Evolutionary conservation across 2,329 filamentous ascomycete genomes (phyloP), one percentile per base, ranked within the genome.

Genomic region (Colletotrichum orbiculare): DNA sequence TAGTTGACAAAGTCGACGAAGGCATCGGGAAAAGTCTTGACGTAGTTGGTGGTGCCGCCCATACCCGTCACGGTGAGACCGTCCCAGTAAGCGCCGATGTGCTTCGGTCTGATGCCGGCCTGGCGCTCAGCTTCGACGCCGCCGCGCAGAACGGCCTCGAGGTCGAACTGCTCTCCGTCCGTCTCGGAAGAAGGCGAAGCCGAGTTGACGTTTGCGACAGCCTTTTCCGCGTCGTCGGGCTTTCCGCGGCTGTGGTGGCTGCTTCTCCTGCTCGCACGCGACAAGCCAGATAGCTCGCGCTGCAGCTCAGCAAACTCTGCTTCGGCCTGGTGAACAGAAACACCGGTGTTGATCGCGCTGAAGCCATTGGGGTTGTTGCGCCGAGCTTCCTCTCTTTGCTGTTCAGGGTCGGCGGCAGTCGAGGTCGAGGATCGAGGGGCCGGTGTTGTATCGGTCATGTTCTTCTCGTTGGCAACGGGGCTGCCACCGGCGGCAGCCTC

Each of bases 21-120:
- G 1, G 91, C 91, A 74, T 94, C 88, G 0, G 92, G 92, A 70
- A 96, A 95, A 0, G 92, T 95, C 74, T 83, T 74, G 41, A 89
- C 87, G 67, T 88, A 91, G 74, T 93, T 94, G 70, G 90, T 88
- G 57, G 87, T 84, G 38, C 92, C 91, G 33, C 91, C 91, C 68
- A 90, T 86, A 12, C 93, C 93, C 74, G 87, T 89, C 43, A 96
- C 92, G 0, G 91, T 92, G 53, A 96, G 79, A 15, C 85, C 83
- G 58, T 96, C 87, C 92, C 92, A 96, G 67, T 91, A 86, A 1
- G 93, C 91, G 37, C 92, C 91, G 65, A 94, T 91, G 70, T 91
- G 88, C 81, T 96, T 96, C 6, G 89, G 84, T 66, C 89, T 89
- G 76, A 96, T 96, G 1, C 93, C 93, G 6, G 91, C 91, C 67